Evolutionary conservation across 306 rosid genomes (phyloP), one percentile per base, ranked within the genome.

Genomic region (Chamaecrista fasciculata): DNA sequence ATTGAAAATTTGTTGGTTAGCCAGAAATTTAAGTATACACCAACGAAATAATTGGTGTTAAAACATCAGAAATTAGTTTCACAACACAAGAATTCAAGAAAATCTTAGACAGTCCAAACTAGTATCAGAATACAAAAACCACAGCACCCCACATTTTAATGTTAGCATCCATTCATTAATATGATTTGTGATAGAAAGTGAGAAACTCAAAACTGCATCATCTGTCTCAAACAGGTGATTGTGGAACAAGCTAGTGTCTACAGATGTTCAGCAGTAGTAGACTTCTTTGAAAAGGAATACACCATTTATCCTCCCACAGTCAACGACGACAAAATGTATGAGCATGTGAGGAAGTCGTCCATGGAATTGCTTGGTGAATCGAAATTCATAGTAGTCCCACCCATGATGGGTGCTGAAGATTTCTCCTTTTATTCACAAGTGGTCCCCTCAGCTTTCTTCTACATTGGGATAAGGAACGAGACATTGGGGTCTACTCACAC

Each of bases 321-420:
- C 4, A 93, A 93, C 55, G 86, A 85, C 62, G 90, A 90, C 18
- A 19, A 53, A 46, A 85, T 91, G 94, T 82, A 90, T 36, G 96
- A 90, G 75, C 98, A 88, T 50, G 94, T 93, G 82, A 86, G 74
- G 71, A 85, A 86, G 66, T 96, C 85, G 52, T 84, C 98, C 4
- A 69, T 63, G 2, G 96, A 84, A 48, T 80, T 92, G 79, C 55
- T 84, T 51, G 96, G 98, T 11, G 69, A 86, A 37, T 25, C 44
- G 5, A 92, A 85, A 68, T 92, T 90, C 91, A 86, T 72, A 82
- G 80, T 87, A 71, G 98, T 87, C 25, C 87, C 83, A 62, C 98
- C 96, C 2, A 83, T 92, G 96, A 92, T 92, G 98, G 98, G 96
- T 0, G 96, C 96, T 3, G 98, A 92, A 83, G 98, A 92, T 71